Evolutionary conservation across 1,139 yeast species (phyloP).

Genomic region (Candida sojae): DNA sequence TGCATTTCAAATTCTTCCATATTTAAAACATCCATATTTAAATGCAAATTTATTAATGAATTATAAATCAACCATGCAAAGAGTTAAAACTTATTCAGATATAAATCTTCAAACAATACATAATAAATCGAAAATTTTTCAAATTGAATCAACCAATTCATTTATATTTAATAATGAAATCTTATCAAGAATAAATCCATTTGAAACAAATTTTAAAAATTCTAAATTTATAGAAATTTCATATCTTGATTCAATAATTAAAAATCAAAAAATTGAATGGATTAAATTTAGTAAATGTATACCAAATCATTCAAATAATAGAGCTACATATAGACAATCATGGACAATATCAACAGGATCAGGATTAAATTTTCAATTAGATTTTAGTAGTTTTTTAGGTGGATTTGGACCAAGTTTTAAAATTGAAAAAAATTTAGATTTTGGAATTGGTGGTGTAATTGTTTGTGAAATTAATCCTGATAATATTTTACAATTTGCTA

Average conservation of each 20-base stretch:
- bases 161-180: slow-evolving; percentile 9
- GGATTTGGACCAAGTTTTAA: slow-evolving; percentile 18
- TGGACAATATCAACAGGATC: slow-evolving; percentile 22
- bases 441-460: slow-evolving; percentile 21
- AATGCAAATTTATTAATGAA: slow-evolving; percentile 5
- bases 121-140: slow-evolving; percentile 2
- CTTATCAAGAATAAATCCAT: slow-evolving; percentile 2
- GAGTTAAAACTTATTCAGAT: not conserved
- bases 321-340: slow-evolving; percentile 23
- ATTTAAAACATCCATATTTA: not conserved
- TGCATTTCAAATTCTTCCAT: slow-evolving; percentile 2
- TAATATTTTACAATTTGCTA: slow-evolving; percentile 24
- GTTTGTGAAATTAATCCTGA: slow-evolving; percentile 23
- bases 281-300: slow-evolving; percentile 12
- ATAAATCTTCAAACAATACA: not conserved
- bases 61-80: slow-evolving; percentile 1
- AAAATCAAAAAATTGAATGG: not conserved
- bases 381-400: slow-evolving; percentile 17
- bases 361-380: slow-evolving; percentile 17
- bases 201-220: not conserved
- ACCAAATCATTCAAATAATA: slow-evolving; percentile 11
- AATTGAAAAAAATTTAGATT: slow-evolving; percentile 14
- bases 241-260: not conserved
- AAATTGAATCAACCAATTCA: slow-evolving; percentile 4
- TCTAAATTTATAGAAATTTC: not conserved